Conservation (phyloP, 2,329 filamentous ascomycete species). For the Curvularia eragrostidis region DNA sequence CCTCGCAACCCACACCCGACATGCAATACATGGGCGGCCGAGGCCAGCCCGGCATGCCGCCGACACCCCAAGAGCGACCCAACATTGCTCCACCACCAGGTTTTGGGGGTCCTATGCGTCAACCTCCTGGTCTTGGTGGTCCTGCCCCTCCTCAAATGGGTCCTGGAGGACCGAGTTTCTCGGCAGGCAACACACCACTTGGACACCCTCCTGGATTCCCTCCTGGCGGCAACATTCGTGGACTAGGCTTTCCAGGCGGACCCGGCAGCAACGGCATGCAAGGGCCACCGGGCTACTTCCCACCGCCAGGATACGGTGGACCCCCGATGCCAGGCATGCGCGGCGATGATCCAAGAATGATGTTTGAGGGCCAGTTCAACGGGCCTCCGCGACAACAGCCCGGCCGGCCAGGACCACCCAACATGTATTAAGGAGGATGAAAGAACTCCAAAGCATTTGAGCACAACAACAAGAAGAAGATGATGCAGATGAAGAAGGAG, state of each 20-base stretch:
- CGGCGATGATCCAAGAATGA: slow-evolving; percentile 46
- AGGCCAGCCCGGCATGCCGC: slow-evolving; percentile 46
- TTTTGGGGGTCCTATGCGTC: slow-evolving; percentile 46
- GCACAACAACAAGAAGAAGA: too few species aligned
- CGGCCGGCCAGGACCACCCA: slow-evolving; percentile 41
- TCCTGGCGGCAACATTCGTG: slow-evolving; percentile 39
- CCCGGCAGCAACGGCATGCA: slow-evolving; percentile 41
- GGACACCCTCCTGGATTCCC: slow-evolving; percentile 48
- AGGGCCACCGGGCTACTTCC: slow-evolving; percentile 47
- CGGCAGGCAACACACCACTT: slow-evolving; percentile 48
- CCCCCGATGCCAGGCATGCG: slow-evolving; percentile 42
- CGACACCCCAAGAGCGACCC: slow-evolving; percentile 45
- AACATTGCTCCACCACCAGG: slow-evolving; percentile 49
- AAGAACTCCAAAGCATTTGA: too few species aligned
- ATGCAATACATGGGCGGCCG: slow-evolving; percentile 44
- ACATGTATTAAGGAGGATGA: slow-evolving; percentile 36
- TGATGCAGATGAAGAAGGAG: too few species aligned
- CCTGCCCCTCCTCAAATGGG: slow-evolving; percentile 42
- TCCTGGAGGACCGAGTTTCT: slow-evolving; percentile 42
- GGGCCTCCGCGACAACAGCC: slow-evolving; percentile 39
- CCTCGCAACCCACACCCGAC: slow-evolving; percentile 48
- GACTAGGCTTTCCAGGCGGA: slow-evolving; percentile 39
- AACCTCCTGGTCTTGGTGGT: slow-evolving; percentile 46
- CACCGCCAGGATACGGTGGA: slow-evolving; percentile 42
- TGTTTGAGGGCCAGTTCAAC: slow-evolving; percentile 47